Evolutionary conservation across 164 flowering plant genomes (phyloP).

Genomic region (Vitis rupestris): DNA sequence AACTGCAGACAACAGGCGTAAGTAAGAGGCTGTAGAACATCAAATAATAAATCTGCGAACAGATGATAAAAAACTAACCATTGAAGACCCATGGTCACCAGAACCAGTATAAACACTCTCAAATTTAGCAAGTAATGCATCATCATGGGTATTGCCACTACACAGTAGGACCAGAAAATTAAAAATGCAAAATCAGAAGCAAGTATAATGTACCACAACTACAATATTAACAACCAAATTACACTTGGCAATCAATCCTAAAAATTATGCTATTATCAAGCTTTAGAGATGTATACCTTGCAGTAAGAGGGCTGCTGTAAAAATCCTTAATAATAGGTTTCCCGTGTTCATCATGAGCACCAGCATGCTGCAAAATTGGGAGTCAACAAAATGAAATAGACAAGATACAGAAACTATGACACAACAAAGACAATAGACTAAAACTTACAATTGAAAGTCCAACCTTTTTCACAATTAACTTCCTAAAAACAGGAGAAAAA

Average conservation of each 20-base stretch:
- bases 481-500: background rate
- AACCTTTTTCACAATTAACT: background rate
- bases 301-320: constrained; percentile 87
- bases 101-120: constrained; percentile 89
- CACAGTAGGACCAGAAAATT: constrained; percentile 13
- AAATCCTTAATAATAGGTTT: constrained; percentile 76
- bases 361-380: constrained; percentile 65
- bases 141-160: constrained; percentile 90
- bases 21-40: background rate
- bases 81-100: constrained; percentile 86
- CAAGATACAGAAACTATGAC: background rate
- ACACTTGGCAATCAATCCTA: background rate
- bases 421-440: background rate
- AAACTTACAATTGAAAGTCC: background rate
- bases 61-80: constrained; percentile 51
- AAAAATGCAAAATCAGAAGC: background rate
- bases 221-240: background rate
- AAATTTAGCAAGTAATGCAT: constrained; percentile 73
- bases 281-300: constrained; percentile 54
- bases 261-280: background rate
- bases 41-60: background rate
- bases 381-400: background rate
- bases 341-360: constrained; percentile 88
- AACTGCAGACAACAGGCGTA: constrained; percentile 46
- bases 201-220: no score